Evolutionary conservation across 495 filamentous ascomycete genomes (phyloP), one percentile per base, ranked within the genome.

Genomic region (Penicillium odoratum): DNA sequence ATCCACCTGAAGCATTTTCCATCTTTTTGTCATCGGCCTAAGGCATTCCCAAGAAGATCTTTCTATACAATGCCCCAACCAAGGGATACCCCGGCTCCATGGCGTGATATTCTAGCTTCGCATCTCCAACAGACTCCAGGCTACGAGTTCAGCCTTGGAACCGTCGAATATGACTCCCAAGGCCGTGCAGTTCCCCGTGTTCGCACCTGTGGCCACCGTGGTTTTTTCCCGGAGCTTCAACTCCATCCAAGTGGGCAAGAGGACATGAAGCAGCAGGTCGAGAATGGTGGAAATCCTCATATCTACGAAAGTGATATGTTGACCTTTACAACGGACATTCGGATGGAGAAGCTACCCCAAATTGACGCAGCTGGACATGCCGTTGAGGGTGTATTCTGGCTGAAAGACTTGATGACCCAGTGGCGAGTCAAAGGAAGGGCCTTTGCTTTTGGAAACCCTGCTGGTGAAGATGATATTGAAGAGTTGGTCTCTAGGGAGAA

Each of bases 361-460:
- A 61, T 97, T 0, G 56, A 62, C 13, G 52, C 38, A 8, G 69
- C 69, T 6, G 90, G 88, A 0, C 86, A 83, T 25, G 78, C 79
- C 0, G 83, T 92, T 13, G 94, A 98, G 71, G 91, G 85, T 10
- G 80, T 91, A 11, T 98, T 89, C 70, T 98, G 93, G 93, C 69
- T 86, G 15, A 81, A 82, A 66, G 83, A 87, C 45, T 68, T 75
- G 15, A 81, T 77, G 70, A 87, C 82, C 34, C 93, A 98, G 77
- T 98, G 93, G 94, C 78, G 94, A 47, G 63, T 98, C 15, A 79
- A 83, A 18, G 94, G 94, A 8, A 69, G 72, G 30, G 91, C 89
- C n/a, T 92, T 84, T 63, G 81, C 85, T 3, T 83, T 90, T 42
- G 89, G 87, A 55, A 79, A 83, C 49, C 74, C 84, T 43, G 82